These are phyloP conservation scores for Aspergillus quadricinctus DNA, from an alignment of 2,329 filamentous ascomycete species.

Conservation along the genomic window DNA sequence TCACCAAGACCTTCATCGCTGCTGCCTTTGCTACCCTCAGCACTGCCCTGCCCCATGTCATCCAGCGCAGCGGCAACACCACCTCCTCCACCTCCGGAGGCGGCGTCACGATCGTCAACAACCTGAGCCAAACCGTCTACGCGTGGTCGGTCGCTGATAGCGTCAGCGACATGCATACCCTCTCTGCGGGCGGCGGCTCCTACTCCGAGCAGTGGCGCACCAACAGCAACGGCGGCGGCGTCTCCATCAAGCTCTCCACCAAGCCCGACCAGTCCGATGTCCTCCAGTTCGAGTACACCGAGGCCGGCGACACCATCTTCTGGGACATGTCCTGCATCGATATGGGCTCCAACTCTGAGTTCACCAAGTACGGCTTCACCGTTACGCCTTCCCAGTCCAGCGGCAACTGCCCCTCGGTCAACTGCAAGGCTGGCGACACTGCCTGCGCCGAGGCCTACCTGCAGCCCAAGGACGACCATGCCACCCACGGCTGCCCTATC, in stretches of 20 bases:
- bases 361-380: constrained; percentile 32
- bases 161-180: constrained; percentile 31
- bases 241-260: constrained; percentile 41
- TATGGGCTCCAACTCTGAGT: constrained; percentile 24
- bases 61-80: constrained; percentile 18
- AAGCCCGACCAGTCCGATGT: constrained; percentile 28
- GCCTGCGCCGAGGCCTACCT: constrained; percentile 38
- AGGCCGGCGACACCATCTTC: constrained; percentile 26
- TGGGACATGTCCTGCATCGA: constrained; percentile 37
- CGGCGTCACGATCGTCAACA: constrained; percentile 36
- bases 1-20: constrained; percentile 33
- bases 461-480: constrained; percentile 36
- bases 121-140: constrained; percentile 34
- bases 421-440: constrained; percentile 32
- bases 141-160: constrained; percentile 38
- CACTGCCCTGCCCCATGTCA: constrained; percentile 27
- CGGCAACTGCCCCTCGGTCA: constrained; percentile 29
- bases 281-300: constrained; percentile 41
- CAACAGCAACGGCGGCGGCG: constrained; percentile 37
- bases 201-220: constrained; percentile 32
- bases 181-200: constrained; percentile 29
- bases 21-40: constrained; percentile 30
- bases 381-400: constrained; percentile 26
- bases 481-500: constrained; percentile 39
- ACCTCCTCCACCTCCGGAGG: constrained; percentile 16